Percentiles rank a stretch among this genome's conserved stretches.
phyloP scores from a whole-genome alignment of 768 basidiomycete species.

The Collybiopsis confluens region DNA sequence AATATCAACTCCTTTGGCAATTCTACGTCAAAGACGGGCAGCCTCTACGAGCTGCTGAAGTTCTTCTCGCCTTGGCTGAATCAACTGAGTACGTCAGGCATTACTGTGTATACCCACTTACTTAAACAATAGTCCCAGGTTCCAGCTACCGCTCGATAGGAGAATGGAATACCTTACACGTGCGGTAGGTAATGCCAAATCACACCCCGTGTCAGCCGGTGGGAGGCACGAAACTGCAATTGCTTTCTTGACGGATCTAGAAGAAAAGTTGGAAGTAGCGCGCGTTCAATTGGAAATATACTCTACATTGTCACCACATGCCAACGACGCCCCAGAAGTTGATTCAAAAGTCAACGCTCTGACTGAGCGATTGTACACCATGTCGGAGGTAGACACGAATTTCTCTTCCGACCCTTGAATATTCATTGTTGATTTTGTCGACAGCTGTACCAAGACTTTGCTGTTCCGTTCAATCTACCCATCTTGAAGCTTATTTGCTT shows the following conservation, averaged over 20 bases:
- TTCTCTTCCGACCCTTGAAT: background rate
- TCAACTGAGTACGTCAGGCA: constrained; percentile 62
- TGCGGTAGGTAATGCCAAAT: constrained; percentile 94
- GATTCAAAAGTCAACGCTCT: constrained; percentile 60
- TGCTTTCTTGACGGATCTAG: constrained; percentile 88
- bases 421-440: background rate
- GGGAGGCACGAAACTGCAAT: constrained; percentile 88
- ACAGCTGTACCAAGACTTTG: constrained; percentile 86
- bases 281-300: constrained; percentile 95
- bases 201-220: constrained; percentile 76
- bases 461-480: constrained; percentile 79
- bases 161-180: constrained; percentile 91
- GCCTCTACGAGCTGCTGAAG: constrained; percentile 82
- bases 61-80: constrained; percentile 79
- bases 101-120: constrained; percentile 2
- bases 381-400: constrained; percentile 77
- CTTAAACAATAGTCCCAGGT: constrained; percentile 35
- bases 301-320: constrained; percentile 57
- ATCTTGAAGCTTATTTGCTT: constrained; percentile 85
- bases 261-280: constrained; percentile 96
- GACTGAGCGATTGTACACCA: constrained; percentile 60
- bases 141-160: constrained; percentile 62
- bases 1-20: constrained; percentile 91
- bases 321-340: constrained; percentile 56
- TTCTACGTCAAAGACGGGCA: constrained; percentile 93